A percentile compares a stretch with the other conserved stretches of the same genome.
Evolutionary conservation across 2,329 filamentous ascomycete genomes (phyloP).

Genomic region (Colletotrichum noveboracense): DNA sequence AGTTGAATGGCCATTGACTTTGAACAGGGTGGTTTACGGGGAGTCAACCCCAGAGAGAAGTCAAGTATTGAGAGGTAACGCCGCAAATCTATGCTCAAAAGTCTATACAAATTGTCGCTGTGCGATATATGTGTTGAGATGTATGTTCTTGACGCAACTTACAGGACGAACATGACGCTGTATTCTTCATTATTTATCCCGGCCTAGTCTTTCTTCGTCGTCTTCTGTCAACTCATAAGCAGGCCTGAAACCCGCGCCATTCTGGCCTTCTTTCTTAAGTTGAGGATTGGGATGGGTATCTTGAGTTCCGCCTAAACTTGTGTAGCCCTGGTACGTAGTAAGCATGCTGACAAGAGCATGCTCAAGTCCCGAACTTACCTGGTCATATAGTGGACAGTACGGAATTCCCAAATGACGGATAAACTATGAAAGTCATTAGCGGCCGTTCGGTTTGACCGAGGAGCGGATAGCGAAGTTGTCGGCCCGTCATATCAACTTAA

Average conservation of each 20-base stretch:
- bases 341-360: neutral
- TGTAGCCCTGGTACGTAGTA: conserved; percentile 67
- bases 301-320: conserved; percentile 85
- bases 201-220: conserved; percentile 78
- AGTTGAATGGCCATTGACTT: neutral
- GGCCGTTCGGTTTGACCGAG: neutral
- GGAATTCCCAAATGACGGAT: conserved; percentile 79
- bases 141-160: neutral
- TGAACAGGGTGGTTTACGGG: neutral
- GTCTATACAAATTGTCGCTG: conserved; percentile 1
- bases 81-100: conserved; percentile 1
- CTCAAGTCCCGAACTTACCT: conserved; percentile 14
- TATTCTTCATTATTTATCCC: conserved; percentile 54
- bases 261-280: conserved; percentile 49
- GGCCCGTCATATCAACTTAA: neutral
- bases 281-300: conserved; percentile 91
- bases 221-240: conserved; percentile 80
- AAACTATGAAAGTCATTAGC: conserved; percentile 57
- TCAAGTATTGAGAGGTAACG: neutral
- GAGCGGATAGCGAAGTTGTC: neutral
- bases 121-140: neutral
- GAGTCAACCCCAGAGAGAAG: neutral
- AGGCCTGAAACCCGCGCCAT: conserved; percentile 61
- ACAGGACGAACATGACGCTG: neutral
- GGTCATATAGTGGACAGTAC: conserved; percentile 88